Percentiles rank a stretch among this genome's conserved stretches.
Conservation (phyloP, 2,329 filamentous ascomycete genomes). For the Colletotrichum cuscutae region DNA sequence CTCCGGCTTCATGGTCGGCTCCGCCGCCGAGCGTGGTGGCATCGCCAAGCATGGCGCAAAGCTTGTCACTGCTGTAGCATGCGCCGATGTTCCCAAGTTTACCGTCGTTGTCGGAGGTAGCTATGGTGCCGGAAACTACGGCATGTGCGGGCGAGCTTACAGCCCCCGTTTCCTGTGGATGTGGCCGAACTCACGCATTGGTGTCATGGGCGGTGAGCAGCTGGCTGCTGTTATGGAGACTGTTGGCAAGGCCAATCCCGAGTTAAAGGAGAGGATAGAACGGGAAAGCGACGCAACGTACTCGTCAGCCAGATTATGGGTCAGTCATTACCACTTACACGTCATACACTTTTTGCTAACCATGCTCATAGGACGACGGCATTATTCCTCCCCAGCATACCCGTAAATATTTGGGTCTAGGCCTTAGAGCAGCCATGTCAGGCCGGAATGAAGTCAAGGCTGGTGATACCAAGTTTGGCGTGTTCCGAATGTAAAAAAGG, state of each 20-base stretch:
- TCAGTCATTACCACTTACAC: slow-evolving; percentile 46
- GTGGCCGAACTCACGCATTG: slow-evolving; percentile 97
- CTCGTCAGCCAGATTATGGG: slow-evolving; percentile 91
- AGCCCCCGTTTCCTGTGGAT: slow-evolving; percentile 92
- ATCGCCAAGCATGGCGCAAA: slow-evolving; percentile 99
- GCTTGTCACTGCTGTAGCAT: slow-evolving; percentile 93
- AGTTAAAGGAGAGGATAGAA: slow-evolving; percentile 86
- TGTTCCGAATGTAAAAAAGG: slow-evolving; percentile 78
- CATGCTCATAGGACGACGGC: slow-evolving; percentile 71
- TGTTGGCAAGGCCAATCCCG: slow-evolving; percentile 85
- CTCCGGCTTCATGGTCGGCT: slow-evolving; percentile 97
- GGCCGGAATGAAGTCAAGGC: slow-evolving; percentile 71
- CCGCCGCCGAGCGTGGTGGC: slow-evolving; percentile 89
- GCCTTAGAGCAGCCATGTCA: slow-evolving; percentile 76
- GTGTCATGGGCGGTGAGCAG: slow-evolving; percentile 96
- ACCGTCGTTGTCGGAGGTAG: slow-evolving; percentile 95
- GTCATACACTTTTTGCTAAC: slow-evolving; percentile 29
- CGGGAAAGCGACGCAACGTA: slow-evolving; percentile 89
- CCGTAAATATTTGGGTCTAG: slow-evolving; percentile 75
- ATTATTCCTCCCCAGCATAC: slow-evolving; percentile 84
- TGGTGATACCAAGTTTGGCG: slow-evolving; percentile 77
- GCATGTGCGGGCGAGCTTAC: slow-evolving; percentile 97
- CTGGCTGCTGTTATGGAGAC: slow-evolving; percentile 93
- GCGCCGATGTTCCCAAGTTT: slow-evolving; percentile 94
- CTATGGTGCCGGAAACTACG: slow-evolving; percentile 96